These are phyloP conservation scores for Microdochium bolleyi DNA, from an alignment of 2,329 filamentous ascomycete genomes.

Conservation along the genomic window DNA sequence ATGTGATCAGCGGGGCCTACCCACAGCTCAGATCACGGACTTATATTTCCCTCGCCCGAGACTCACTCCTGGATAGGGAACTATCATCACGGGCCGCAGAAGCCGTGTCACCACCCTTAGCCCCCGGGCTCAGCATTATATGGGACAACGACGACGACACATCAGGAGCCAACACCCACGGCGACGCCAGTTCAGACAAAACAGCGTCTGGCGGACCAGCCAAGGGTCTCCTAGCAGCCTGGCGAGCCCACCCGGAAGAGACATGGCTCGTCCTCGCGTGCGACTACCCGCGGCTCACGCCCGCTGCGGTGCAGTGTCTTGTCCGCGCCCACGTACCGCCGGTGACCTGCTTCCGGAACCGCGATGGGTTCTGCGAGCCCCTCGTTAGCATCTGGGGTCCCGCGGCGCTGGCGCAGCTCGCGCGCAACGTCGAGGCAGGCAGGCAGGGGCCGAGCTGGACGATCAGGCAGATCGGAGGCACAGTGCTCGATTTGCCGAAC, in stretches of 20 bases:
- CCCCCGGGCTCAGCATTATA: not conserved
- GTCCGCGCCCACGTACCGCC: not conserved
- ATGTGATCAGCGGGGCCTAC: not conserved
- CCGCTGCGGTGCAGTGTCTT: not conserved
- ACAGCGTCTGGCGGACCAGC: not conserved
- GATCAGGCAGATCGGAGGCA: not conserved
- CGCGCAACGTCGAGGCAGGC: not conserved
- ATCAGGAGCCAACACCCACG: not conserved
- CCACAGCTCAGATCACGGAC: not conserved
- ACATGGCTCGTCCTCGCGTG: not conserved
- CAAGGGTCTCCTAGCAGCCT: not conserved
- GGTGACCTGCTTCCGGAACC: not conserved
- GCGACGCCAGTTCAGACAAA: too few relatives aligned
- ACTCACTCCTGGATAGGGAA: not conserved
- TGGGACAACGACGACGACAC: not conserved
- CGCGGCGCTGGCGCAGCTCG: not conserved
- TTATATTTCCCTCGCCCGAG: not conserved
- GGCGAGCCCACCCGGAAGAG: not conserved
- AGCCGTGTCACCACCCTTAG: not conserved
- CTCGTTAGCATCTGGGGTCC: not conserved
- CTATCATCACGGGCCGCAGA: not conserved
- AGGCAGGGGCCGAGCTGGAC: not conserved
- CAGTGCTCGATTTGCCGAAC: not conserved
- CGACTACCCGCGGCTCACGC: not conserved
- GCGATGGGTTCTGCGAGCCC: not conserved